Evolutionary conservation across 208 protist genomes (phyloP), one percentile per base, ranked within the genome.

Genomic region (Acanthamoeba sp.): DNA sequence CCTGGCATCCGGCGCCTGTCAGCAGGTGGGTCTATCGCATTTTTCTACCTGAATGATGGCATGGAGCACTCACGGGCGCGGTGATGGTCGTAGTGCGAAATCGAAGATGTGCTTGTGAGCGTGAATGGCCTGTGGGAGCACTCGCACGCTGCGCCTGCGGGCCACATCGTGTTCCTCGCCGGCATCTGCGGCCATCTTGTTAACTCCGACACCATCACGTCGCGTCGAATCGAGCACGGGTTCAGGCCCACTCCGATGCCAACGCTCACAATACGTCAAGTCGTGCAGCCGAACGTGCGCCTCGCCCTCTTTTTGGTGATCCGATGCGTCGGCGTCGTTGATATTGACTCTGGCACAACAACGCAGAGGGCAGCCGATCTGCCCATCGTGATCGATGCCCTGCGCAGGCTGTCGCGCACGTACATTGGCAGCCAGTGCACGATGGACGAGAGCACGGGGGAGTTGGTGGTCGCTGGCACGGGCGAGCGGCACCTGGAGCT

Each of bases 401-500:
- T 80, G 36, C 71, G 36, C n/a, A 40, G 10, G 71, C 3, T 80
- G 24, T 27, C 32, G 20, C 16, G 71, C 40, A 80, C 36, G 1
- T 34, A 20, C 29, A 24, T 36, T 6, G 62, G 27, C 62, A 10
- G 9, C 0, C 6, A 10, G 24, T 45, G 4, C 36, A 14, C 10
- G 66, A 34, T 42, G 10, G 36, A 76, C n/a, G 34, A 76, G 22
- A 5, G 10, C 5, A 76, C 36, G 36, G 32, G 36, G 16, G 66
- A 76, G 18, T 20, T 76, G 66, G 99, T 99, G 95, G 98, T 99
- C 93, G 99, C 99, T 48, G 99, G 99, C 97, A 99, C 98, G 73
- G 99, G 99, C 97, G 99, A 99, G 97, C 98, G 99, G 34, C 99
- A 99, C 95, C 97, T 99, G 87, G 99, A 99, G 96, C 99, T 99